These are phyloP conservation scores for Ogataea hybrid DNA, from an alignment of 1,139 yeast genomes.

Conservation along the genomic window DNA sequence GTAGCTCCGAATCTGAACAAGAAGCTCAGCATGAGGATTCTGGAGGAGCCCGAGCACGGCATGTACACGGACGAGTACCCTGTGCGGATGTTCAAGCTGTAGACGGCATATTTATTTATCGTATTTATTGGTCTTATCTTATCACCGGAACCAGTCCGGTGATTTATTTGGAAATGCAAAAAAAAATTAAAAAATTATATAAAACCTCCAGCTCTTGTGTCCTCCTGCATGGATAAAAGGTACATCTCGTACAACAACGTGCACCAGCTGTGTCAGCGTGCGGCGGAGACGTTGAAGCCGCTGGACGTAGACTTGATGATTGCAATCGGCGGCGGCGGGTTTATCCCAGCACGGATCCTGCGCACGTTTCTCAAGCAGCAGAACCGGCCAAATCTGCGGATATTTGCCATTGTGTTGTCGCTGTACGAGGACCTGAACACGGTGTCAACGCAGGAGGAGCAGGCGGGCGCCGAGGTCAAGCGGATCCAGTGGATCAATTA, in stretches of 20 bases:
- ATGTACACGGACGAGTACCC: conserved; percentile 69
- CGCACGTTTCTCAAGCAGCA: conserved; percentile 86
- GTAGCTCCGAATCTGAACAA: conserved; percentile 66
- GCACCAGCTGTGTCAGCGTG: conserved; percentile 58
- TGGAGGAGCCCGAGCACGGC: conserved; percentile 67
- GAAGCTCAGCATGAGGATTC: conserved; percentile 56
- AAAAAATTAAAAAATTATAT: too few species aligned
- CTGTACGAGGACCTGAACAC: conserved; percentile 80
- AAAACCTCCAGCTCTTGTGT: too few species aligned
- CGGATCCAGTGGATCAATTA: conserved; percentile 97
- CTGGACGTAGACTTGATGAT: conserved; percentile 57
- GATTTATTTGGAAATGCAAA: conserved; percentile 2
- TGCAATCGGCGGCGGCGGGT: conserved; percentile 72
- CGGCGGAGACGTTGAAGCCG: conserved; percentile 46
- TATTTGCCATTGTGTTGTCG: conserved; percentile 91
- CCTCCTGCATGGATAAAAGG: conserved; percentile 33
- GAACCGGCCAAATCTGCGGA: conserved; percentile 85
- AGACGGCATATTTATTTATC: conserved; percentile 1
- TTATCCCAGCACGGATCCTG: conserved; percentile 93
- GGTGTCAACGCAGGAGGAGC: conserved; percentile 56
- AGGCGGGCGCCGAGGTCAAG: conserved; percentile 79
- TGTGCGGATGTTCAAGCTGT: conserved; percentile 57
- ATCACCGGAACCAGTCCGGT: conserved; percentile 8
- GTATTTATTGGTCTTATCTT: conserved; percentile 9
- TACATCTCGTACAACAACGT: conserved; percentile 62